Percentiles rank a stretch among this genome's conserved stretches.
These are phyloP conservation scores for Vicia sativa DNA, from an alignment of 306 rosid species.

Conservation along the genomic window DNA sequence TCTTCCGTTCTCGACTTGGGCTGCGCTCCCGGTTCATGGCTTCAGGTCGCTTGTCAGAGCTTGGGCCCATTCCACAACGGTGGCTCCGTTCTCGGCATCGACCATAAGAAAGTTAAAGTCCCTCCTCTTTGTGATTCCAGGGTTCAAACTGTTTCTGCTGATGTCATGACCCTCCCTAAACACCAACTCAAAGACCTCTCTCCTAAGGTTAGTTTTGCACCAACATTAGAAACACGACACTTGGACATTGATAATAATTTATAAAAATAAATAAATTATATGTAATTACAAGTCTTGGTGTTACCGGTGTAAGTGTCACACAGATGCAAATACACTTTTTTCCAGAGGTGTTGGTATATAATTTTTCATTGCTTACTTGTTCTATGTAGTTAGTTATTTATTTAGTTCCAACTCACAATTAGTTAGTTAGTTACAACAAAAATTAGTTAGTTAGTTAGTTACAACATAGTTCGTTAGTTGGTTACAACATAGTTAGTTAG, in stretches of 20 bases:
- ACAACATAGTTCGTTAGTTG: not conserved
- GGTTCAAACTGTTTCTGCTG: conserved; percentile 73
- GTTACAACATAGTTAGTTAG: not conserved
- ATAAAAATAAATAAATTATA: too few species aligned
- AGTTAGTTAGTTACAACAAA: not conserved
- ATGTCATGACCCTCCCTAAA: conserved; percentile 67
- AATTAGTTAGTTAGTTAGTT: not conserved
- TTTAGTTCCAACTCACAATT: not conserved
- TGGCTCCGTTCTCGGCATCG: conserved; percentile 79
- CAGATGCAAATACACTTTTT: too few species aligned
- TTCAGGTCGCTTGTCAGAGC: conserved; percentile 94
- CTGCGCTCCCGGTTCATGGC: conserved; percentile 98
- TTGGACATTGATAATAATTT: too few species aligned
- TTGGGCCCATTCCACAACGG: conserved; percentile 70
- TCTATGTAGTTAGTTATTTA: too few species aligned
- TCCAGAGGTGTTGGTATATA: too few species aligned
- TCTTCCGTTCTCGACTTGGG: conserved; percentile 90
- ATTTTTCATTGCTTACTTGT: too few species aligned
- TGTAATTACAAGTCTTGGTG: too few species aligned
- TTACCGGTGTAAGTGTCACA: too few species aligned
- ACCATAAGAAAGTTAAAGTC: conserved; percentile 85
- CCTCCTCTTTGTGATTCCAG: conserved; percentile 84
- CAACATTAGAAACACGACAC: too few species aligned
- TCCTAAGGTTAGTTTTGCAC: conserved; percentile 60
- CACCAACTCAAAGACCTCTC: conserved; percentile 57